These are phyloP conservation scores for Trametes elegans DNA, from an alignment of 768 basidiomycete species.

Conservation along the genomic window DNA sequence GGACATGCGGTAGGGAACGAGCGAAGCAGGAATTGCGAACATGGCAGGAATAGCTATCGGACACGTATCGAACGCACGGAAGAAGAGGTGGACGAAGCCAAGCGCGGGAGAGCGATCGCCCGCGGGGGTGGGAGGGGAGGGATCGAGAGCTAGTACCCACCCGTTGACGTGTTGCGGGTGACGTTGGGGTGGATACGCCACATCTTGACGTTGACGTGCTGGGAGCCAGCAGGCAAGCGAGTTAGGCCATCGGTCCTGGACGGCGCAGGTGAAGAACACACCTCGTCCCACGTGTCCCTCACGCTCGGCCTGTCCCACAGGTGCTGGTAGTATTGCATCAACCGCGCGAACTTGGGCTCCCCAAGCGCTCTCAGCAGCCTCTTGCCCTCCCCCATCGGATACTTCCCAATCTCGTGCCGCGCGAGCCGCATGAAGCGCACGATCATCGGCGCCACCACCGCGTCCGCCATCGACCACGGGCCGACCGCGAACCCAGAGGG, in stretches of 20 bases:
- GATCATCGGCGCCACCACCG: conserved; percentile 61
- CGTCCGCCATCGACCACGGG: conserved; percentile 61
- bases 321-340: conserved; percentile 46
- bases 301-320: conserved; percentile 53
- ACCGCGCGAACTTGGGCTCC: conserved; percentile 46
- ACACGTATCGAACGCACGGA: not conserved
- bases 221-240: not conserved
- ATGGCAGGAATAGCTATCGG: not conserved
- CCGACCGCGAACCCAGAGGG: conserved; percentile 43
- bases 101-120: not conserved
- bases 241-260: not conserved
- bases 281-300: conserved; percentile 52
- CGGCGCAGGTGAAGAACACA: conserved; percentile 27
- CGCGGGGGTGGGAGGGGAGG: no score
- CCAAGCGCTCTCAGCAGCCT: conserved; percentile 43
- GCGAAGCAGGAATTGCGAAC: not conserved
- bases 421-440: conserved; percentile 46
- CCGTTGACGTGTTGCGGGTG: conserved; percentile 7
- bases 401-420: conserved; percentile 52
- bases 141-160: no score
- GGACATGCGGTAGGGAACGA: not conserved
- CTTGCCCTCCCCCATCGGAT: conserved; percentile 45
- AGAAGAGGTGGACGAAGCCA: not conserved
- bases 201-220: conserved; percentile 20
- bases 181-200: conserved; percentile 20